phyloP scores from a whole-genome alignment of 2,329 filamentous ascomycete genomes.

The Aspergillus nomiae region DNA sequence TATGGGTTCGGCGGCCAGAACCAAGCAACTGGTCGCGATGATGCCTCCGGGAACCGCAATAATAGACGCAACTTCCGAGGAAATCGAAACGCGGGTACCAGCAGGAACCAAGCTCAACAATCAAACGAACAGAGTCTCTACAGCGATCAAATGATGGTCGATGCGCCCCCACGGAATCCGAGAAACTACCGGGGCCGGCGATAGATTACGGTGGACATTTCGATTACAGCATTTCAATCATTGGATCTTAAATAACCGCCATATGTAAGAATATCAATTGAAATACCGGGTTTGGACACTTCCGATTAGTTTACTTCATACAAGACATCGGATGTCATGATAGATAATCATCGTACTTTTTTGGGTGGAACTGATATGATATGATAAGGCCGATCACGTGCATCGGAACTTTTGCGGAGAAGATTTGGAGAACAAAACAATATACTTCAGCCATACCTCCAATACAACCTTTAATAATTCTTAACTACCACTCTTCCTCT shows the following conservation, averaged over 20 bases:
- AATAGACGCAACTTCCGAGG: conserved; percentile 17
- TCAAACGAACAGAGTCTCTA: conserved; percentile 32
- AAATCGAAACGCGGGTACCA: conserved; percentile 14
- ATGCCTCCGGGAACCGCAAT: conserved; percentile 6
- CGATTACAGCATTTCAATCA: background rate
- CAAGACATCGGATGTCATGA: background rate
- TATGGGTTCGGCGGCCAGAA: conserved; percentile 38
- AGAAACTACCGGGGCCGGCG: conserved; percentile 23
- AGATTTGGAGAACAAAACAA: conserved; percentile 18
- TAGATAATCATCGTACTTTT: background rate
- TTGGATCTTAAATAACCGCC: background rate
- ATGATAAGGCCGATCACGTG: conserved; percentile 27
- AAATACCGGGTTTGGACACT: background rate
- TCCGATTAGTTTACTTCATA: background rate
- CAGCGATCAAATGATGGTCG: conserved; percentile 45
- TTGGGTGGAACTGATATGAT: conserved; percentile 4
- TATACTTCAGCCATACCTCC: background rate
- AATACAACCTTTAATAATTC: background rate
- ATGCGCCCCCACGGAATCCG: conserved; percentile 32
- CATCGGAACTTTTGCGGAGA: conserved; percentile 29
- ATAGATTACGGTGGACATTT: conserved; percentile 6
- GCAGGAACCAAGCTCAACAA: conserved; percentile 14
- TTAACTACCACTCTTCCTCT: background rate
- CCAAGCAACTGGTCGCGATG: conserved; percentile 9
- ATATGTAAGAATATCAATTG: conserved; percentile 7